Base-by-base conservation (phyloP, 148 eudicot species). In the Talinum fruticosum region DNA sequence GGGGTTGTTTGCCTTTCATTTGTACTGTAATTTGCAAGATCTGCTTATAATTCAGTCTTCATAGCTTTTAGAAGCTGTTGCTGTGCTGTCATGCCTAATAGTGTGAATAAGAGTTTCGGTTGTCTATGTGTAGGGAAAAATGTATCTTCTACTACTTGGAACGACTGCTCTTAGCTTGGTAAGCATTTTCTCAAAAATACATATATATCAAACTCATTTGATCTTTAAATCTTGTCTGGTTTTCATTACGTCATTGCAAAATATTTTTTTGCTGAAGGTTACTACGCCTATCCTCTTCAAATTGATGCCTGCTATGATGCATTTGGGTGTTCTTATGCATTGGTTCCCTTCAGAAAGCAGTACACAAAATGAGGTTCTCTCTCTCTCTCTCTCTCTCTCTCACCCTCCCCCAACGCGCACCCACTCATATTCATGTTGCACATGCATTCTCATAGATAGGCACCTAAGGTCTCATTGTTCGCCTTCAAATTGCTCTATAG, bases 131-230 rank as follows among this genome's bases (percentile, higher is more conserved):
- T 73, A 96, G 98, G 99, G 97, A 62, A 96, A 91, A 75, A 89
- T 96, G 99, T 96, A 96, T 79, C 92, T 96, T 71, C 91, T 96
- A 68, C 98, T 96, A 72, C 95, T 96, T 66, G 99, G 99, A 76
- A 96, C 99, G 35, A 96, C 99, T 79, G 99, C 99, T 51, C 84
- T 96, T 18, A 96, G 99, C 76, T 89, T 96, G 89, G 99, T 93
- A 85, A 86, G 90, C 68, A 10, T 38, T 71, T 29, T 29, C 44
- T 38, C 13, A 10, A 62, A 28, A 24, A 62, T 23, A 16, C 6
- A 69, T 64, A 37, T 78, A 51, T 8, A 35, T 62, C 66, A 19
- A 16, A 62, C 66, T 62, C 32, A n/a, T 62, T 62, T 23, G 1
- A 16, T 13, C 33, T 78, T 10, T 6, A 37, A 59, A 28, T 38